Evolutionary conservation across 352 stramenopile species (phyloP).

Genomic region (Saprolegnia parasitica): DNA sequence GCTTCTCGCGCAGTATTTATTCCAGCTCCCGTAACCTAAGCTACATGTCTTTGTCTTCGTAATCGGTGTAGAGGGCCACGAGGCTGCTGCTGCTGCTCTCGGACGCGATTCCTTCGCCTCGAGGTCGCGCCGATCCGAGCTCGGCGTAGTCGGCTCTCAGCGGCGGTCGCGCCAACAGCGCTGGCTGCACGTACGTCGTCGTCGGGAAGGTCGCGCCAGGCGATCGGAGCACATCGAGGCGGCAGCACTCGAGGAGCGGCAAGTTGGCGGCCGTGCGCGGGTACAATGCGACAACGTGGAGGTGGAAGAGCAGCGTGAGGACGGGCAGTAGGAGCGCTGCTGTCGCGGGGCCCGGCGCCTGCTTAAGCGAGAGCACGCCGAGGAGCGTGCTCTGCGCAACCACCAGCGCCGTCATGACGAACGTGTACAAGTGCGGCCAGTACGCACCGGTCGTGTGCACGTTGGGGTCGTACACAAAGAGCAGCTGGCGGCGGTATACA

Average conservation of each 20-base stretch:
- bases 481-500: conserved; percentile 61
- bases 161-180: neutral
- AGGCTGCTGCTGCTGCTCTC: neutral
- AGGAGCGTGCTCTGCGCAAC: conserved; percentile 72
- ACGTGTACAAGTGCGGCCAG: conserved; percentile 72
- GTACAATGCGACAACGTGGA: conserved; percentile 65
- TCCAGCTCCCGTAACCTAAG: neutral
- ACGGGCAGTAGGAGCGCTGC: conserved; percentile 65
- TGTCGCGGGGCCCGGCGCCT: conserved; percentile 48
- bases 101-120: neutral
- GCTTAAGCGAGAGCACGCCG: conserved; percentile 75
- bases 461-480: conserved; percentile 64
- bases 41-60: too few species aligned
- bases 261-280: conserved; percentile 60
- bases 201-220: neutral
- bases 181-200: conserved; percentile 19
- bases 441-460: conserved; percentile 57
- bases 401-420: conserved; percentile 66
- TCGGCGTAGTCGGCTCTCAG: conserved; percentile 11
- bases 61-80: neutral
- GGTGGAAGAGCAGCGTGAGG: conserved; percentile 61
- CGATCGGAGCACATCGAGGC: conserved; percentile 52
- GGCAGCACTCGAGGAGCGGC: conserved; percentile 70
- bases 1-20: conserved; percentile 19
- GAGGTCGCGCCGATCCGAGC: neutral